Evolutionary conservation across 129 eudicot species (phyloP).

Genomic region (Flaveria sonorensis): DNA sequence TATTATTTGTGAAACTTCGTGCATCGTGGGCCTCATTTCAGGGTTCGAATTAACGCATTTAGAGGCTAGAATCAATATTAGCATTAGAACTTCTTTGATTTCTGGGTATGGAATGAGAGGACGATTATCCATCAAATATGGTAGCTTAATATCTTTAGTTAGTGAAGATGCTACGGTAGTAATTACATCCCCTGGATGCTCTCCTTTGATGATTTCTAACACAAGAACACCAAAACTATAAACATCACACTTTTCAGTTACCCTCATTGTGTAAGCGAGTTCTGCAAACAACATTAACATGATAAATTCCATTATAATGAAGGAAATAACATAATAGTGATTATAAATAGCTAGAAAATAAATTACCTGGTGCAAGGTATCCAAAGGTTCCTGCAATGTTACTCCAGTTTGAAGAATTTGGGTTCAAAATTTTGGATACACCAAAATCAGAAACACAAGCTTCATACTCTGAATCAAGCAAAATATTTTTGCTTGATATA

Average conservation of each 20-base stretch:
- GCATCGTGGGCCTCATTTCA: slow-evolving; percentile 29
- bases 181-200: slow-evolving; percentile 25
- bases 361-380: background rate
- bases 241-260: slow-evolving; percentile 28
- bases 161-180: background rate
- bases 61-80: slow-evolving; percentile 23
- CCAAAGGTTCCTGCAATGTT: background rate
- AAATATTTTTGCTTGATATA: background rate
- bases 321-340: no score
- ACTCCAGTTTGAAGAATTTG: background rate
- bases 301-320: no score
- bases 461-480: background rate
- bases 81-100: slow-evolving; percentile 1
- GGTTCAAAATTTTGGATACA: background rate
- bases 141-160: background rate
- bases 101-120: background rate
- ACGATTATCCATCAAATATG: slow-evolving; percentile 26
- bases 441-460: background rate
- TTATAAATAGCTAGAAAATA: background rate
- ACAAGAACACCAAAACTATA: slow-evolving; percentile 29
- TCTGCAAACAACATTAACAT: background rate
- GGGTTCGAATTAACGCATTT: slow-evolving; percentile 31
- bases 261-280: slow-evolving; percentile 30
- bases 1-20: slow-evolving; percentile 7
- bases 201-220: slow-evolving; percentile 30